phyloP scores from a whole-genome alignment of 1,284 basidiomycete species.

The Boletellus deceptivus region DNA sequence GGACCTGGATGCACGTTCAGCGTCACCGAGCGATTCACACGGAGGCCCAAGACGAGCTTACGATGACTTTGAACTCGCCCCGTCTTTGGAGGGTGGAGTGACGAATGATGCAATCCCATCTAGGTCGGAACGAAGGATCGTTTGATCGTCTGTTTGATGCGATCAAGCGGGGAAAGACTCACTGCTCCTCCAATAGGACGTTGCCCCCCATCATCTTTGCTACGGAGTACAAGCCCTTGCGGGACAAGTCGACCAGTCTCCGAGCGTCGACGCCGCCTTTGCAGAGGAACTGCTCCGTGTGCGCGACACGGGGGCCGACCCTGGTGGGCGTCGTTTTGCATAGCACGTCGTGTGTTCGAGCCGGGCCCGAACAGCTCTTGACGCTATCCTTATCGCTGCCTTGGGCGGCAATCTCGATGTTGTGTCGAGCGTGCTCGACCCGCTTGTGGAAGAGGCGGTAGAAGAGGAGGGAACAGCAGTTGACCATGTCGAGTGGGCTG shows the following conservation, averaged over 20 bases:
- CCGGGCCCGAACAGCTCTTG: constrained; percentile 37
- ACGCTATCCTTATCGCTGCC: constrained; percentile 25
- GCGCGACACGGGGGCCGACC: constrained; percentile 35
- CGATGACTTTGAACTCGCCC: constrained; percentile 34
- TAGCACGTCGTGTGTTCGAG: constrained; percentile 29
- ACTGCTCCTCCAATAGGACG: constrained; percentile 37
- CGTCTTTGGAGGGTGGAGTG: constrained; percentile 30
- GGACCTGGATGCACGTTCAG: constrained; percentile 28
- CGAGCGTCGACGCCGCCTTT: constrained; percentile 36
- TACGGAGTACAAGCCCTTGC: constrained; percentile 31
- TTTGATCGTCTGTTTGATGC: constrained; percentile 15
- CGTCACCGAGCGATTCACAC: constrained; percentile 7
- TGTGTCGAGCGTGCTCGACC: constrained; percentile 18
- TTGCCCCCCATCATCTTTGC: constrained; percentile 38
- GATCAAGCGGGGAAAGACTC: constrained; percentile 19
- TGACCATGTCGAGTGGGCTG: constrained; percentile 28
- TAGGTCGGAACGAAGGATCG: constrained; percentile 16
- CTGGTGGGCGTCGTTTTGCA: constrained; percentile 21
- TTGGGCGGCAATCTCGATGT: constrained; percentile 26
- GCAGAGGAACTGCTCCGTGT: constrained; percentile 36
- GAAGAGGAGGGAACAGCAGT: constrained; percentile 22
- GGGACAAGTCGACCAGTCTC: constrained; percentile 35
- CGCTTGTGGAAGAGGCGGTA: constrained; percentile 21
- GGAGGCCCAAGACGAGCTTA: constrained; percentile 15
- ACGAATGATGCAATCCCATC: constrained; percentile 38